phyloP scores from a whole-genome alignment of 2,329 filamentous ascomycete genomes.

The Cadophora luteo-olivacea region DNA sequence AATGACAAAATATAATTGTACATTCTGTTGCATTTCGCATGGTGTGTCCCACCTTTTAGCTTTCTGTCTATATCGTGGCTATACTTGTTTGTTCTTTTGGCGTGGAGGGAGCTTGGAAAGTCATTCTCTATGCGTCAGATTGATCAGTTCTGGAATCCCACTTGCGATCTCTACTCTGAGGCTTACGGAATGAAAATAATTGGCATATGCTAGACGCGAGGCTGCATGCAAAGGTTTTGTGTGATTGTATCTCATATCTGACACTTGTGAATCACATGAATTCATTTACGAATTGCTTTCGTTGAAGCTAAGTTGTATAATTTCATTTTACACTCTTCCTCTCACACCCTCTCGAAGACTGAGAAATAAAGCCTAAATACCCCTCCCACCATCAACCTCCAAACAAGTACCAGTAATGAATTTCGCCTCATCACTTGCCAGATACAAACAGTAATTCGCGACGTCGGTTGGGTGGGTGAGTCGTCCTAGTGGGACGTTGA shows the following conservation, averaged over 20 bases:
- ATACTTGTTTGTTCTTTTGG: too few relatives aligned
- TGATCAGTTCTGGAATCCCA: too few relatives aligned
- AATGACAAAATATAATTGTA: too few relatives aligned
- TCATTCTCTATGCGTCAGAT: too few relatives aligned
- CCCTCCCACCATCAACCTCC: conserved; percentile 64
- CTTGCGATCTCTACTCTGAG: too few relatives aligned
- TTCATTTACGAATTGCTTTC: not conserved
- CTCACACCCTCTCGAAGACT: not conserved
- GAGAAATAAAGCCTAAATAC: conserved; percentile 33
- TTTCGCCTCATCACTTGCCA: conserved; percentile 73
- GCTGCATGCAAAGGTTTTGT: too few relatives aligned
- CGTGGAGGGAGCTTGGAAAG: too few relatives aligned
- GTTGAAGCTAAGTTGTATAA: not conserved
- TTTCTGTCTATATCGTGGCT: too few relatives aligned
- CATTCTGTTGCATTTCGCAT: not conserved
- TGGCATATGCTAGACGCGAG: too few relatives aligned
- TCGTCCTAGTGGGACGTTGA: conserved; percentile 60
- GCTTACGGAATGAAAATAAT: too few relatives aligned
- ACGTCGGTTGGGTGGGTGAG: conserved; percentile 68
- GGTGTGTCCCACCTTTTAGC: too few relatives aligned
- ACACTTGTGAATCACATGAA: not conserved
- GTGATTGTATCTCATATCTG: too few relatives aligned
- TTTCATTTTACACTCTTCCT: not conserved
- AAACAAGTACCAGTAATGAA: conserved; percentile 78
- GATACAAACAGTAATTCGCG: conserved; percentile 72